Base-by-base conservation (phyloP, 352 stramenopile species). In the Peronospora belbahrii region DNA sequence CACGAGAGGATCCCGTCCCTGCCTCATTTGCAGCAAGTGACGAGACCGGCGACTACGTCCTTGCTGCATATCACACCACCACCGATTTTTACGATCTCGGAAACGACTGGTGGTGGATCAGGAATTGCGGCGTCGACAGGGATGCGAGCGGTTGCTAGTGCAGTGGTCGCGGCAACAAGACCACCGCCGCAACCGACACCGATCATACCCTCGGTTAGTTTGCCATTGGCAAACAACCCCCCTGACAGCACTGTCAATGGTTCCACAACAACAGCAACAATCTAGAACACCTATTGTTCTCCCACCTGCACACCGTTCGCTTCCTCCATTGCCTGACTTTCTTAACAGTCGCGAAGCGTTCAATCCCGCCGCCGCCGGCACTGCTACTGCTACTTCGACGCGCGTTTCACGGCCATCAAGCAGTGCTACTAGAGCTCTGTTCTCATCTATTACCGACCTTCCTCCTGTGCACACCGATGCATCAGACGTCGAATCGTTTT, bases 261-360 rank as follows among this genome's bases (percentile, higher is more conserved):
- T 63, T 22, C 52, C 53, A 30, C 38, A 44, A 22, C 18, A 44
- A 2, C 55, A 52, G 24, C 53, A 48, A 47, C 57, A 38, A 31
- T 49, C 70, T 10, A 44, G 81, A 11, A 76, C 70, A 14, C 74
- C 73, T 1, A 72, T 88, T 15, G 75, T 74, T 36, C 48, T 77
- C 5, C 67, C 70, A 30, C 70, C 70, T 42, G 64, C 60, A 19
- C 60, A 74, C 42, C 74, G 72, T 1, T 74, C 72, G 6, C 65
- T 83, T 10, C 72, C 72, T 0, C 68, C 67, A 7, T 52, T 86
- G 3, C 76, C 74, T 0, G 72, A 85, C n/a, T 83, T 86, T 27
- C 58, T 87, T 8, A 81, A 70, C 10, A 77, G 49, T 22, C 64
- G 74, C 28, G 74, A 88, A 41, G 63, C 70, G 0, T 87, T 88